Evolutionary conservation across 2,329 filamentous ascomycete species (phyloP).

Genomic region (Sclerotinia glacialis): DNA sequence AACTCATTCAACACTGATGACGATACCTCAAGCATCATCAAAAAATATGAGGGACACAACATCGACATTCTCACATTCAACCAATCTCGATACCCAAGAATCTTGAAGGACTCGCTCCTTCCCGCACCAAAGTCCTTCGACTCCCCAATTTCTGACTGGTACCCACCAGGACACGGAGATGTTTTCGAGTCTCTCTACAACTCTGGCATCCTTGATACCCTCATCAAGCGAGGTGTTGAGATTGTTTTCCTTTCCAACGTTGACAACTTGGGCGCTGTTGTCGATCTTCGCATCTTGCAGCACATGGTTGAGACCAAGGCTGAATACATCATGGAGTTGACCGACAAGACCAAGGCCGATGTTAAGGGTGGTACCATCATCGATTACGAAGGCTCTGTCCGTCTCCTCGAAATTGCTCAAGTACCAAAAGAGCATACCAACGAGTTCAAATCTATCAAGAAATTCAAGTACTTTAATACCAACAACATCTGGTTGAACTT

Average conservation of each 20-base stretch:
- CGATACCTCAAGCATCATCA: conserved; percentile 98
- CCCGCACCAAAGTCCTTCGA: conserved; percentile 88
- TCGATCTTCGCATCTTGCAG: conserved; percentile 96
- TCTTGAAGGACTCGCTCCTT: conserved; percentile 96
- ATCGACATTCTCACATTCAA: conserved; percentile 99
- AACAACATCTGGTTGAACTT: conserved; percentile 99
- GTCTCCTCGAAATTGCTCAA: conserved; percentile 97
- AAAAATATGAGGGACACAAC: conserved; percentile 99
- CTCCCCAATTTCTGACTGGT: conserved; percentile 93
- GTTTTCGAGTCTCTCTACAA: conserved; percentile 99
- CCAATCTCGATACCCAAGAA: conserved; percentile 96
- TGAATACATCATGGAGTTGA: conserved; percentile 99
- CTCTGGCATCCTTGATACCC: conserved; percentile 95
- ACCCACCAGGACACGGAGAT: conserved; percentile 98
- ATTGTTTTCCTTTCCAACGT: conserved; percentile 99
- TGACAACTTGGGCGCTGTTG: conserved; percentile 96
- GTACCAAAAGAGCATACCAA: conserved; percentile 99
- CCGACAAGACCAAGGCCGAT: conserved; percentile 99
- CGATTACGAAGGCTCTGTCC: conserved; percentile 95
- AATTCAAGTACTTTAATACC: conserved; percentile 99
- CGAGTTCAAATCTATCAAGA: conserved; percentile 99
- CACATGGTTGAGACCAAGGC: conserved; percentile 98
- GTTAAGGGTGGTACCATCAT: conserved; percentile 99
- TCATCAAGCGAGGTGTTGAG: conserved; percentile 91
- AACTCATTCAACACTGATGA: conserved; percentile 99